These are phyloP conservation scores for Fusarium zealandicum DNA, from an alignment of 2,329 filamentous ascomycete genomes.

Conservation along the genomic window DNA sequence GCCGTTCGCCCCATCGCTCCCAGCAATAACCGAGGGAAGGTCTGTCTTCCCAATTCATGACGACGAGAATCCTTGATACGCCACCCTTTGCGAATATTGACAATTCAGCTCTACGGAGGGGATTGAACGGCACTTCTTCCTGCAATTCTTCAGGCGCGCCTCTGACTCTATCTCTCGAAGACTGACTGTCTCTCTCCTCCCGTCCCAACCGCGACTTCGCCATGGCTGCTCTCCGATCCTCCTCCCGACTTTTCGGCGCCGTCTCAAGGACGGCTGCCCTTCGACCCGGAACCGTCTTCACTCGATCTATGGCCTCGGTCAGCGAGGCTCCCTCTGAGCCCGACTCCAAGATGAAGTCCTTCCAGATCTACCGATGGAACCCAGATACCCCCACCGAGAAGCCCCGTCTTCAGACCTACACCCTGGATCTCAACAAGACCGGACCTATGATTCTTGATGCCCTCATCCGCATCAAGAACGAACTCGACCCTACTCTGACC, in stretches of 20 bases:
- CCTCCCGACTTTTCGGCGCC: constrained; percentile 60
- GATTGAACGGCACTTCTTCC: constrained; percentile 40
- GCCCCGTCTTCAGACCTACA: constrained; percentile 94
- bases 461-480: constrained; percentile 98
- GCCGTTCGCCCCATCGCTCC: constrained; percentile 23
- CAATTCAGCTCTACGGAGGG: constrained; percentile 38
- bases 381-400: constrained; percentile 91
- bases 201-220: constrained; percentile 40
- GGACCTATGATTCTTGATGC: constrained; percentile 98
- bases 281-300: constrained; percentile 52
- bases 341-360: constrained; percentile 83
- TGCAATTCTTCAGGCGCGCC: constrained; percentile 38
- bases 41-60: constrained; percentile 41
- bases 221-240: constrained; percentile 70
- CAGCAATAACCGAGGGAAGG: constrained; percentile 45
- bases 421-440: constrained; percentile 97
- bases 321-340: constrained; percentile 66
- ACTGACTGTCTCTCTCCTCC: constrained; percentile 42
- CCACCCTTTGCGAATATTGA: constrained; percentile 36
- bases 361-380: constrained; percentile 99
- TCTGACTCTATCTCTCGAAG: constrained; percentile 30
- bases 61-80: constrained; percentile 37
- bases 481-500: constrained; percentile 93
- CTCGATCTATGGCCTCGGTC: constrained; percentile 63
- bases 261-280: constrained; percentile 51